Evolutionary conservation across 495 filamentous ascomycete species (phyloP).

Genomic region (Geopyxis carbonaria): DNA sequence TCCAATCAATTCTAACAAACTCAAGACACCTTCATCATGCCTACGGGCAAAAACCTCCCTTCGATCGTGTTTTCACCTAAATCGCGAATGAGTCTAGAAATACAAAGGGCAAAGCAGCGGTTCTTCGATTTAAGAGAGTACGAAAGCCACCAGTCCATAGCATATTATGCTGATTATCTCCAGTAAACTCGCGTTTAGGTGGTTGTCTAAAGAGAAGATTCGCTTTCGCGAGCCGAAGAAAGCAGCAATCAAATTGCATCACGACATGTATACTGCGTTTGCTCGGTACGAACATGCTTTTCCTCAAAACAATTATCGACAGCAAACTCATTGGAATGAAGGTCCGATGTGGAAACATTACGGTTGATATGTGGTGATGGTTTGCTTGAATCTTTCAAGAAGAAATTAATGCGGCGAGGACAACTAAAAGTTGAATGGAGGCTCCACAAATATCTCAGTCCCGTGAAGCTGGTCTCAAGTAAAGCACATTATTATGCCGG

Average conservation of each 20-base stretch:
- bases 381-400: constrained; percentile 38
- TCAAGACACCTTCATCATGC: constrained; percentile 41
- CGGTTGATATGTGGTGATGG: constrained; percentile 41
- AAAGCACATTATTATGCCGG: constrained; percentile 22
- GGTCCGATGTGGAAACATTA: constrained; percentile 42
- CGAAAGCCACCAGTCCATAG: constrained; percentile 8
- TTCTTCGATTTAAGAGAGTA: constrained; percentile 31
- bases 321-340: constrained; percentile 10
- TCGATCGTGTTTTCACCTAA: constrained; percentile 35
- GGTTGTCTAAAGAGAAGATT: constrained; percentile 32
- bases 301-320: not conserved
- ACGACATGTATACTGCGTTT: constrained; percentile 53
- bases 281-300: constrained; percentile 39
- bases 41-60: constrained; percentile 38
- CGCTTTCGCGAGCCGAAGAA: constrained; percentile 23
- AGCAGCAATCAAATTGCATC: constrained; percentile 42
- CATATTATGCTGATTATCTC: not conserved
- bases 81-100: constrained; percentile 33
- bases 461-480: constrained; percentile 45
- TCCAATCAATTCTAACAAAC: constrained; percentile 3
- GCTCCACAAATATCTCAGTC: constrained; percentile 43
- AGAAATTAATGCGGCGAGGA: constrained; percentile 38
- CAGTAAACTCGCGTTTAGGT: constrained; percentile 28
- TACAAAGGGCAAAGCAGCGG: constrained; percentile 29
- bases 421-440: constrained; percentile 44